A percentile compares a stretch with the other conserved stretches of the same genome.
Evolutionary conservation across 257 asterid genomes (phyloP).

Genomic region (Ilex asprella): DNA sequence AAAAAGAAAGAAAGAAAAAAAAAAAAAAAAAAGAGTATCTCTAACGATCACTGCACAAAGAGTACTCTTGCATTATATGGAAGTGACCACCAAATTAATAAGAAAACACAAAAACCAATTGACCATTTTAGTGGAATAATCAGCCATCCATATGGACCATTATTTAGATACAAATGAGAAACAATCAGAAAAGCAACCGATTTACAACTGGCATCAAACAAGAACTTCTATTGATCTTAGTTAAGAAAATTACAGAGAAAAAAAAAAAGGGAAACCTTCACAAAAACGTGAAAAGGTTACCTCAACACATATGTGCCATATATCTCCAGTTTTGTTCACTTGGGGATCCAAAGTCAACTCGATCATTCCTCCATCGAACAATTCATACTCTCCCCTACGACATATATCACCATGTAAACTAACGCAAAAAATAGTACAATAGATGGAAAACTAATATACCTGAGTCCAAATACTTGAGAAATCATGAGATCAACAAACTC

Average conservation of each 20-base stretch:
- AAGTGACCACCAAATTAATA: no score
- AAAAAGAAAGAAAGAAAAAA: constrained; percentile 12
- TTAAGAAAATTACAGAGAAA: not conserved
- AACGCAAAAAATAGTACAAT: not conserved
- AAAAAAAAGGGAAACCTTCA: not conserved
- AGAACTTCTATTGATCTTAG: not conserved
- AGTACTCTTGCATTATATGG: no score
- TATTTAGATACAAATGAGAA: no score
- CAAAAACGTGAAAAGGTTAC: constrained; percentile 28
- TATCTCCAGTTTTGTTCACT: constrained; percentile 77
- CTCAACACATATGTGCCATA: constrained; percentile 94
- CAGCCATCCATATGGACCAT: no score
- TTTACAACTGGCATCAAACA: no score
- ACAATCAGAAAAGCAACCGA: no score
- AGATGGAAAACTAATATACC: not conserved
- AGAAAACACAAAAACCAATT: no score
- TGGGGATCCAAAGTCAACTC: constrained; percentile 72
- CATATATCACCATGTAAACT: constrained; percentile 8
- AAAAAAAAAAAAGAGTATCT: constrained; percentile 9
- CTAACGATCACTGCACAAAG: no score
- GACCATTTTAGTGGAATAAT: no score
- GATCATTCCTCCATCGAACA: constrained; percentile 44
- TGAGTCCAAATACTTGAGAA: not conserved
- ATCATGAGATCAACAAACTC: not conserved
- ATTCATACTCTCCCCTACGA: constrained; percentile 31